Evolutionary conservation across 148 eudicot species (phyloP).

Genomic region (Drosera capensis): DNA sequence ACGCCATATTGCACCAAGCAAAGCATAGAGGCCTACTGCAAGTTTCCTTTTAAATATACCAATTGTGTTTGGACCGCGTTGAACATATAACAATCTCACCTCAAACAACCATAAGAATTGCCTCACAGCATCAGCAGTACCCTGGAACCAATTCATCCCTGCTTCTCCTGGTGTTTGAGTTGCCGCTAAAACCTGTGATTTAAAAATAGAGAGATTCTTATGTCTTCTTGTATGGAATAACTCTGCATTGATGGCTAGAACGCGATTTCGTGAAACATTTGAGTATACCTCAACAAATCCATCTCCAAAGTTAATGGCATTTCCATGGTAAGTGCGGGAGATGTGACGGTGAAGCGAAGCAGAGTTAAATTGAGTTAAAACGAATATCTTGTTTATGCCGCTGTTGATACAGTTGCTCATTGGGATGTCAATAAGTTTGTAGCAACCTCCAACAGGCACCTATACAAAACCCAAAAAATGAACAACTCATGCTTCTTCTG

Average conservation of each 20-base stretch:
- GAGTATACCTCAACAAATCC: slow-evolving; percentile 77
- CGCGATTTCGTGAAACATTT: not conserved
- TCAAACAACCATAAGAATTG: slow-evolving; percentile 39
- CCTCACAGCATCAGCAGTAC: slow-evolving; percentile 59
- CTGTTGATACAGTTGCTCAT: slow-evolving; percentile 98
- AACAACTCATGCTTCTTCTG: not conserved
- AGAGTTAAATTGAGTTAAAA: slow-evolving; percentile 85
- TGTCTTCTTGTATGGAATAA: not conserved
- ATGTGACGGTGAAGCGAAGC: slow-evolving; percentile 87
- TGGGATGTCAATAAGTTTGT: slow-evolving; percentile 80
- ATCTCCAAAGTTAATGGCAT: slow-evolving; percentile 72
- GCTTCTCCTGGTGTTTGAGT: slow-evolving; percentile 88
- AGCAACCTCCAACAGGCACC: slow-evolving; percentile 95
- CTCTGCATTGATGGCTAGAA: not conserved
- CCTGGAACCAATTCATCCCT: slow-evolving; percentile 71
- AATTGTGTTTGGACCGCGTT: not conserved
- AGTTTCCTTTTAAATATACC: not conserved
- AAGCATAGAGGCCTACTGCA: not conserved
- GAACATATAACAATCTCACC: not conserved
- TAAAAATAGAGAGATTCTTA: not conserved
- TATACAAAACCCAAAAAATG: slow-evolving; percentile 5
- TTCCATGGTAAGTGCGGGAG: slow-evolving; percentile 64
- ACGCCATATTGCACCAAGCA: not conserved
- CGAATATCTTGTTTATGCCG: slow-evolving; percentile 69
- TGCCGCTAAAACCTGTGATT: slow-evolving; percentile 84